These are phyloP conservation scores for Wickerhamomyces sydowiorum DNA, from an alignment of 805 yeast genomes.

Conservation along the genomic window DNA sequence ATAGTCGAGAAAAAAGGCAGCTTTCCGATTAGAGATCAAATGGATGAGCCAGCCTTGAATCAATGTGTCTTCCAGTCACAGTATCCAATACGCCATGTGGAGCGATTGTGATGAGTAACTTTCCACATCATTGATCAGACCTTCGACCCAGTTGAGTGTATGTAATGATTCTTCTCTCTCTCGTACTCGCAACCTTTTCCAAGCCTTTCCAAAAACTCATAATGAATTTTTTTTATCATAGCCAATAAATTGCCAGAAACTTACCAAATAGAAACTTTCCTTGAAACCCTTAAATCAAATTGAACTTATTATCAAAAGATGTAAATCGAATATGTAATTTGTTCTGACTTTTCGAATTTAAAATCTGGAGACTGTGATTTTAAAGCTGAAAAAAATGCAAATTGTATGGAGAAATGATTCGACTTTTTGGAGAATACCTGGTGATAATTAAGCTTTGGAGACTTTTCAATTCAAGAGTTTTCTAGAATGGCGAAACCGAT, in stretches of 20 bases:
- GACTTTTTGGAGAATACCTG: neutral
- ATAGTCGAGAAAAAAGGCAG: neutral
- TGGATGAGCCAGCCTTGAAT: too few relatives aligned
- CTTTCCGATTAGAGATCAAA: neutral
- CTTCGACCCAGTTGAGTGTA: neutral
- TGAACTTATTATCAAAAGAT: neutral
- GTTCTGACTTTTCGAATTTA: neutral
- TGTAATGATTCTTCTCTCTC: neutral
- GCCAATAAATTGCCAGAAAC: too few relatives aligned
- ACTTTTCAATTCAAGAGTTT: conserved; percentile 2
- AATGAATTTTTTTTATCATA: too few relatives aligned
- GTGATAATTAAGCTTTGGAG: conserved; percentile 1
- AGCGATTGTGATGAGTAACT: too few relatives aligned
- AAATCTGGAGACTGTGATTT: neutral
- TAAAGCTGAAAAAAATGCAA: neutral
- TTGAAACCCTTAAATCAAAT: conserved; percentile 1
- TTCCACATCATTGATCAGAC: too few relatives aligned
- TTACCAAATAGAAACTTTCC: conserved; percentile 1
- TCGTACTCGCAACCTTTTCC: neutral
- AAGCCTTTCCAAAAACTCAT: neutral
- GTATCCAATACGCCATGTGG: too few relatives aligned
- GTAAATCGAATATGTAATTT: neutral
- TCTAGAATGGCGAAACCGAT: neutral
- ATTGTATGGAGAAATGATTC: neutral
- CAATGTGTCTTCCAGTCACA: too few relatives aligned